These are phyloP conservation scores for Russula dissimulans DNA, from an alignment of 768 basidiomycete species.

Conservation along the genomic window DNA sequence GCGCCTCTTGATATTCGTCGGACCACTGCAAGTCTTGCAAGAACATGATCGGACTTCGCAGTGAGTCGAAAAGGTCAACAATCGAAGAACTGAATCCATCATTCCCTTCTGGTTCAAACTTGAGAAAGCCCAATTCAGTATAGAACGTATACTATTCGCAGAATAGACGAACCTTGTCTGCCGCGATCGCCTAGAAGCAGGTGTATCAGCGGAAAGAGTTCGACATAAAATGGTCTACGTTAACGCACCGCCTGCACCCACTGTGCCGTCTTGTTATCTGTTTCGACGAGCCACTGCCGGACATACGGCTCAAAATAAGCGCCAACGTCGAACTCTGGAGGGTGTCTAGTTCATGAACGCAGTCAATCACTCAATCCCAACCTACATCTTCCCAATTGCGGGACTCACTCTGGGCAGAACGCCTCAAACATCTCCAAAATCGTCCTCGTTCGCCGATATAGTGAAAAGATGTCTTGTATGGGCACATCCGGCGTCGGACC, in stretches of 20 bases:
- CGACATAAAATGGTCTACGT: neutral
- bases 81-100: slow-evolving; percentile 95
- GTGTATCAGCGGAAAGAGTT: neutral
- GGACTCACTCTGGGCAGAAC: slow-evolving; percentile 67
- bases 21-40: slow-evolving; percentile 88
- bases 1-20: slow-evolving; percentile 78
- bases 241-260: slow-evolving; percentile 86
- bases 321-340: slow-evolving; percentile 58
- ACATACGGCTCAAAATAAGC: slow-evolving; percentile 85
- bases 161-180: slow-evolving; percentile 53
- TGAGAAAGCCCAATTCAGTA: neutral
- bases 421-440: slow-evolving; percentile 73
- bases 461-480: slow-evolving; percentile 81
- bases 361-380: neutral
- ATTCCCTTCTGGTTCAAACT: slow-evolving; percentile 71
- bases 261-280: slow-evolving; percentile 79
- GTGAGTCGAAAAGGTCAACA: slow-evolving; percentile 89
- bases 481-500: slow-evolving; percentile 81
- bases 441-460: slow-evolving; percentile 72
- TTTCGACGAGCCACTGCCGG: slow-evolving; percentile 79
- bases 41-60: slow-evolving; percentile 84
- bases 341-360: slow-evolving; percentile 33
- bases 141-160: neutral
- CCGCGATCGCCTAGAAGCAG: slow-evolving; percentile 55
- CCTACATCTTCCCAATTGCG: neutral